Base-by-base conservation (phyloP, 108 stramenopile genomes). In the Chaetoceros tenuissimus region DNA sequence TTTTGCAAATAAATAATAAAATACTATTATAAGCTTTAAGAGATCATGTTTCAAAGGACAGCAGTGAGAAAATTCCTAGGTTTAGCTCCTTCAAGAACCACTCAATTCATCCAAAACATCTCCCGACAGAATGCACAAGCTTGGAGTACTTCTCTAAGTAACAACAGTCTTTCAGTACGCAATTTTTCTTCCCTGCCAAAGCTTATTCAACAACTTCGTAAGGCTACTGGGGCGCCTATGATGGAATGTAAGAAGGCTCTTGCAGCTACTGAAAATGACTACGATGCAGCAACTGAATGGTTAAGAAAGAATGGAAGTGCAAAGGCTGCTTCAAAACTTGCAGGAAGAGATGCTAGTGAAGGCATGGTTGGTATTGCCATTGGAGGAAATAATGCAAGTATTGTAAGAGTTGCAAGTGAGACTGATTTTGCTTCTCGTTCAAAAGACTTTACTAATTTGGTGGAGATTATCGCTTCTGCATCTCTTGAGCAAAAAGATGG, bases 181-280 rank as follows among this genome's bases (percentile, higher is more conserved):
- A 10, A 10, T 13, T 40, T 40, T 13, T 40, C 34, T 40, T 40
- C 34, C 13, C 34, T 40, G 5, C 34, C 34, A 40, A 40, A 40
- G 8, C 13, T 40, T 10, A 40, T 90, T 3, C 84, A 86, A 59
- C 72, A 81, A 56, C 65, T 90, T 18, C 78, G 88, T 29, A 51
- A 59, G 23, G 24, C 55, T 21, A 82, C 88, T 21, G 88, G 88
- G 8, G 88, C 88, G 18, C 88, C 88, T 5, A 85, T 89, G 73
- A 84, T 85, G 69, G 88, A 89, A 55, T 89, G 88, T 69, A 85
- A 85, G 51, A 89, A 84, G 53, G 88, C 88, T 1, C 57, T 90
- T 55, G 43, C 70, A 28, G 69, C 80, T 22, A 63, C 68, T 19
- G 79, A 72, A 27, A 73, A 75, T 7, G 68, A 78, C 47, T 19